A percentile compares a stretch with the other conserved stretches of the same genome.
Evolutionary conservation across 768 basidiomycete species (phyloP).

Genomic region (Phaeotremella fagi): DNA sequence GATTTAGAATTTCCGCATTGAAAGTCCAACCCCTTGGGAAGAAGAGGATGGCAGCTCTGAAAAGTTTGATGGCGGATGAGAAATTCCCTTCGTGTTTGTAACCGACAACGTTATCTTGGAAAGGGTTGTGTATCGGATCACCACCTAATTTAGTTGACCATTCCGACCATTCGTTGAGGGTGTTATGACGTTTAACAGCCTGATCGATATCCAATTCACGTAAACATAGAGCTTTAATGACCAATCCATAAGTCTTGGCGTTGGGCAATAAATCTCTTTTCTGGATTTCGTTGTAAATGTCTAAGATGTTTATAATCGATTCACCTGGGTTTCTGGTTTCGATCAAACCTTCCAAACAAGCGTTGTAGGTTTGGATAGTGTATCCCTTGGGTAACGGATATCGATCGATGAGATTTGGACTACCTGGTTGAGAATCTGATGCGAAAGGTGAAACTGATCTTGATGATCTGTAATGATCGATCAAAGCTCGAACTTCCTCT

Average conservation of each 20-base stretch:
- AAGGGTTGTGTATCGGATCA: neutral
- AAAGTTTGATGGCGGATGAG: constrained; percentile 64
- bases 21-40: constrained; percentile 17
- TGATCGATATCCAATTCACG: constrained; percentile 64
- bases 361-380: constrained; percentile 59
- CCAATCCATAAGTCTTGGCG: constrained; percentile 57
- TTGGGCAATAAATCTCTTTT: constrained; percentile 61
- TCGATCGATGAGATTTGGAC: constrained; percentile 11
- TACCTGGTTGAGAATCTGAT: constrained; percentile 3
- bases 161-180: constrained; percentile 33
- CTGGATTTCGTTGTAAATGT: constrained; percentile 70
- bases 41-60: constrained; percentile 57
- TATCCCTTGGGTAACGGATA: constrained; percentile 30
- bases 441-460: constrained; percentile 18
- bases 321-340: constrained; percentile 50
- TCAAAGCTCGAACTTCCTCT: constrained; percentile 6
- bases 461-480: constrained; percentile 35
- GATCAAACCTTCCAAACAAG: constrained; percentile 58
- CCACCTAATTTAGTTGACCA: constrained; percentile 19
- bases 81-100: constrained; percentile 68
- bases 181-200: constrained; percentile 48
- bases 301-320: constrained; percentile 58
- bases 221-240: constrained; percentile 61
- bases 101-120: constrained; percentile 39
- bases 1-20: constrained; percentile 52